Evolutionary conservation across 2,329 filamentous ascomycete genomes (phyloP).

Genomic region (Colletotrichum sp.): DNA sequence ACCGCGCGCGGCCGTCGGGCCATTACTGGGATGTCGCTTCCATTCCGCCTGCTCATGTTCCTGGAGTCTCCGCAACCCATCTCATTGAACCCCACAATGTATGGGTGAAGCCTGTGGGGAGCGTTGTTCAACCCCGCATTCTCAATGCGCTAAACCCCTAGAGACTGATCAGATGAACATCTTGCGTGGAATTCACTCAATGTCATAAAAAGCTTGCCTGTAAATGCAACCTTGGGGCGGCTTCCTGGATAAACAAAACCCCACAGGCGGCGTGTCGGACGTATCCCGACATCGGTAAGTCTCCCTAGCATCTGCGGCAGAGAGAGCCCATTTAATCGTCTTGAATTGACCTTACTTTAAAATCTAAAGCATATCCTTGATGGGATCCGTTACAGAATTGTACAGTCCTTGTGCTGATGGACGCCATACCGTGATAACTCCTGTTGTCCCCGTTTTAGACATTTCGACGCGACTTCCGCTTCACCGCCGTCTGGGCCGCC

Average conservation of each 20-base stretch:
- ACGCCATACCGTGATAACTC: conserved; percentile 2
- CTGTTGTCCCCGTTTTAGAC: background rate
- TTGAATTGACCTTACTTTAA: background rate
- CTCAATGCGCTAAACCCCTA: background rate
- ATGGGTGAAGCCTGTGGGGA: background rate
- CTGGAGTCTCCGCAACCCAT: background rate
- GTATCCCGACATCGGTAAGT: background rate
- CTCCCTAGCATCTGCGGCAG: background rate
- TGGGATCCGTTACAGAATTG: background rate
- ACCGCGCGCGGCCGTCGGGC: background rate
- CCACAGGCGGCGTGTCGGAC: background rate
- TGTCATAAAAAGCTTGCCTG: background rate
- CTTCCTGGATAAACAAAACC: background rate
- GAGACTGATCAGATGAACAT: conserved; percentile 1
- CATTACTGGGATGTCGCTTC: background rate
- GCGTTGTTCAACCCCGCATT: background rate
- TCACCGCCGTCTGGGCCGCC: conserved; percentile 38
- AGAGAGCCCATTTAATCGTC: background rate
- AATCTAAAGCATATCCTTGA: background rate
- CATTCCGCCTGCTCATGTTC: background rate
- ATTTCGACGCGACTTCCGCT: conserved; percentile 11
- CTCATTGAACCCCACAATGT: background rate
- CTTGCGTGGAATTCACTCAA: background rate
- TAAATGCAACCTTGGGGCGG: background rate
- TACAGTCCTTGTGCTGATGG: background rate